These are phyloP conservation scores for Pseudisothecium myosuroides DNA, from an alignment of 225 moss, liverwort and hornwort species.

Conservation along the genomic window DNA sequence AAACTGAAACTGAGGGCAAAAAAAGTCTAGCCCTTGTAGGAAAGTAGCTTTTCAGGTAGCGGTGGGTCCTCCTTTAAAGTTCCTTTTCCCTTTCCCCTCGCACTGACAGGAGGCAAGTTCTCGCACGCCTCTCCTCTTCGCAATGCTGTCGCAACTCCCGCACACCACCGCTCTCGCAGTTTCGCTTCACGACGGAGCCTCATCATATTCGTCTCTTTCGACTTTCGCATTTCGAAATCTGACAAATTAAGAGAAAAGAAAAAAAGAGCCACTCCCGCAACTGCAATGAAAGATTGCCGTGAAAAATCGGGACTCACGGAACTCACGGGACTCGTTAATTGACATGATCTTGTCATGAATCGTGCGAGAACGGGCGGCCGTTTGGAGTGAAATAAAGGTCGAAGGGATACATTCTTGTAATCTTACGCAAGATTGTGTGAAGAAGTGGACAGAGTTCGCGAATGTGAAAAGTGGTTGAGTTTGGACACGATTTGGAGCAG, in stretches of 20 bases:
- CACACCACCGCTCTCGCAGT: too few species aligned
- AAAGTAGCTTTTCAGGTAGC: not conserved
- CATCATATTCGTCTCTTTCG: not conserved
- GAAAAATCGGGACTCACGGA: not conserved
- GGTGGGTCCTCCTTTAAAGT: not conserved
- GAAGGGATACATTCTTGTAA: not conserved
- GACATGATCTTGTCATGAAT: not conserved
- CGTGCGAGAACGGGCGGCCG: not conserved
- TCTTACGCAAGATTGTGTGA: not conserved
- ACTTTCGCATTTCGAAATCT: not conserved
- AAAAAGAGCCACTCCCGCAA: not conserved
- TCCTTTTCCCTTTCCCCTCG: not conserved
- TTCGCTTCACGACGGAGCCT: not conserved
- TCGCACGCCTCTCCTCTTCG: not conserved
- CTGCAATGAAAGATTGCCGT: not conserved
- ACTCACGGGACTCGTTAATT: not conserved
- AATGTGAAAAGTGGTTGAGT: not conserved
- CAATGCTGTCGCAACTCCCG: not conserved
- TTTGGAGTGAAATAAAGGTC: not conserved
- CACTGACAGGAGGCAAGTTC: not conserved
- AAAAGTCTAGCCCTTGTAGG: too few species aligned
- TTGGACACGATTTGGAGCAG: not conserved
- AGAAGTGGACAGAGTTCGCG: not conserved
- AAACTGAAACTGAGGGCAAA: not conserved
- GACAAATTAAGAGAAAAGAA: not conserved